Base-by-base conservation (phyloP, 306 rosid species). In the Fragaria nilgerrensis region DNA sequence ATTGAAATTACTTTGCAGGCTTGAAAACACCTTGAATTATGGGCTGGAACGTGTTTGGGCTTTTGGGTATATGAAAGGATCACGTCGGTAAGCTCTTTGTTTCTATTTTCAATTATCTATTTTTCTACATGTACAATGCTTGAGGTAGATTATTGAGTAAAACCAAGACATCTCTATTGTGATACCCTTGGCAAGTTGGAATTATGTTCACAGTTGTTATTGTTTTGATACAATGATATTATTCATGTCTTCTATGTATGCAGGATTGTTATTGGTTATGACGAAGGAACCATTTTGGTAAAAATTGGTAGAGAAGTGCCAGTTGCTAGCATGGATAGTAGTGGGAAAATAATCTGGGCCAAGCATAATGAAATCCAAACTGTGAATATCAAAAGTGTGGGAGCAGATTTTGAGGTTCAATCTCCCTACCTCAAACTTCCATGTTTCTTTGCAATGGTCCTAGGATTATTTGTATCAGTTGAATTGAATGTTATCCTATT, bases 11-110 rank as follows among this genome's bases (percentile, higher is more conserved):
- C 55, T 66, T 66, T 83, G 75, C 94, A 96, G 99, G 94, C 99
- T 96, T 72, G 99, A 96, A 84, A 96, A 90, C 90, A 96, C 99
- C 43, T 82, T 96, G 84, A 96, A 96, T 81, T 96, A 96, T 86
- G 96, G 98, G 56, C 98, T 96, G 69, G 99, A 96, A 85, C 92
- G 99, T 85, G 99, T 96, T 82, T 96, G 99, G 99, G 92, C 98
- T 73, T 75, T 96, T 87, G 99, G 96, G 79, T 92, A 91, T 82
- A 79, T 96, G 88, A 96, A 90, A 83, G 81, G 99, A 72, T 96
- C 99, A 74, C 98, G 94, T 15, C 86, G 98, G 99, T 92, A 79
- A 87, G 96, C 32, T 78, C 45, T 48, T 56, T 69, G 61, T 52
- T 13, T 48, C 36, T 76, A 39, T n/a, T 78, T 56, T 50, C 22